Percentiles rank a stretch among this genome's conserved stretches.
These are phyloP conservation scores for Gossypium rotundifolium DNA, from an alignment of 345 rosid genomes.

Conservation along the genomic window DNA sequence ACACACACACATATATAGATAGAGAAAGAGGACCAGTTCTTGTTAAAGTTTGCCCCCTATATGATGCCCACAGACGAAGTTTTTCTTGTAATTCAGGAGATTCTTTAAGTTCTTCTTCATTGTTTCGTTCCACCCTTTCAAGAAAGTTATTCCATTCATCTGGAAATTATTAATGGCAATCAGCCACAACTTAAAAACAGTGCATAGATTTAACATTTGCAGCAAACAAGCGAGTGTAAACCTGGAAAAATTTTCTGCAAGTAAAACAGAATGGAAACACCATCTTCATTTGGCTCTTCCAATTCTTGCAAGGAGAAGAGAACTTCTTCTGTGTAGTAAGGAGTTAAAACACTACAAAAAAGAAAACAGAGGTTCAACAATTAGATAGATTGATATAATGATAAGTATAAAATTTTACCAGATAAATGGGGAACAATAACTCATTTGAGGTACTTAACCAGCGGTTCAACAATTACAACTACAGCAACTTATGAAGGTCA, in stretches of 20 bases:
- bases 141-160: slow-evolving; percentile 98
- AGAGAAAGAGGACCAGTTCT: slow-evolving; percentile 61
- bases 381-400: not conserved
- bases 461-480: not conserved
- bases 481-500: not conserved
- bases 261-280: slow-evolving; percentile 91
- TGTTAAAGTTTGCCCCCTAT: slow-evolving; percentile 96
- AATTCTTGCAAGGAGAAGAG: slow-evolving; percentile 67
- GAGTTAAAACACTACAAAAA: slow-evolving; percentile 77
- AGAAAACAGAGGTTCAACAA: not conserved
- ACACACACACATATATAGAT: not conserved
- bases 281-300: slow-evolving; percentile 87
- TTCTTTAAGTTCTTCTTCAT: slow-evolving; percentile 68
- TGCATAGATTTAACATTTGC: not conserved
- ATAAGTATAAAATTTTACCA: not conserved
- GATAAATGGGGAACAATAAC: not conserved
- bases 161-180: slow-evolving; percentile 25
- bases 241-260: slow-evolving; percentile 98
- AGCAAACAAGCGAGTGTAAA: slow-evolving; percentile 5
- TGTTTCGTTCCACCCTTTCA: slow-evolving; percentile 50
- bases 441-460: not conserved
- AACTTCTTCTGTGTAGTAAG: slow-evolving; percentile 87
- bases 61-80: slow-evolving; percentile 97
- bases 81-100: slow-evolving; percentile 56
- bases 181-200: slow-evolving; percentile 10